phyloP scores from a whole-genome alignment of 176 grass and related monocot species.

The Pontederia paniculata region DNA sequence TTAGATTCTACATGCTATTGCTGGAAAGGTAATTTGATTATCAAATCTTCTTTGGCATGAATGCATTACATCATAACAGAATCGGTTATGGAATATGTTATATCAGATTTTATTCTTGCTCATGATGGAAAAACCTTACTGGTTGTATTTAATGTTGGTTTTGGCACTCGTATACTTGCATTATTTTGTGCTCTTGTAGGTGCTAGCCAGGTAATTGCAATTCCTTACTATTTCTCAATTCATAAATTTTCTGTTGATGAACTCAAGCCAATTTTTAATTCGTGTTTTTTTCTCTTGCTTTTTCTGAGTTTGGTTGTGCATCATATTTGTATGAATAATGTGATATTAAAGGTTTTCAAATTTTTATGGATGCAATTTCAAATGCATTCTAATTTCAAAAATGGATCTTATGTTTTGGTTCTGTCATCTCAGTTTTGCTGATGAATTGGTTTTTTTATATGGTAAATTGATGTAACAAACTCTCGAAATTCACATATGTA shows the following conservation, averaged over 20 bases:
- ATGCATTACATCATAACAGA: no score
- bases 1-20: constrained; percentile 69
- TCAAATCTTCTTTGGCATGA: constrained; percentile 10
- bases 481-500: constrained; percentile 11
- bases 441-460: no score
- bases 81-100: constrained; percentile 15
- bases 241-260: background rate
- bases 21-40: constrained; percentile 55
- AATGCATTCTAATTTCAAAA: no score
- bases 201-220: constrained; percentile 78
- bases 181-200: constrained; percentile 93
- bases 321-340: no score
- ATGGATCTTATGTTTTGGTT: no score
- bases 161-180: constrained; percentile 86
- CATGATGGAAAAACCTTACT: constrained; percentile 12
- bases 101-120: background rate
- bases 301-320: no score
- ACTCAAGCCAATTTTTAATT: background rate
- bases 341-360: no score
- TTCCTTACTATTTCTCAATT: constrained; percentile 9
- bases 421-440: no score
- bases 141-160: constrained; percentile 97
- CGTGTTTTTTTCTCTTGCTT: no score
- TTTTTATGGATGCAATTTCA: no score
- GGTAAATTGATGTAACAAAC: no score